These are phyloP conservation scores for Phytophthora boehmeriae DNA, from an alignment of 352 stramenopile species.

Conservation along the genomic window DNA sequence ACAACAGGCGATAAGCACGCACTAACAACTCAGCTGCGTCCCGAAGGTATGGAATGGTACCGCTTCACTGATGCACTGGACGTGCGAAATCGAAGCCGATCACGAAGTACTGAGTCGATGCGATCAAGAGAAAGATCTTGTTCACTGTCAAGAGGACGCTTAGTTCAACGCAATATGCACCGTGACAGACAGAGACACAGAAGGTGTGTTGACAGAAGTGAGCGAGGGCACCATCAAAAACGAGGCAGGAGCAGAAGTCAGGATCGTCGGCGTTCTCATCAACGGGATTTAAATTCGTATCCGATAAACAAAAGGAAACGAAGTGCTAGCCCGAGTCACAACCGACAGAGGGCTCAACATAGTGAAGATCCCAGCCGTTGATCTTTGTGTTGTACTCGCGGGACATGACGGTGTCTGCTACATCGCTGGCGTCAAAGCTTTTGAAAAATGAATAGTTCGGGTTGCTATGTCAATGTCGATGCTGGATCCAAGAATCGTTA, in stretches of 20 bases:
- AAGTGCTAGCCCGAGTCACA: constrained; percentile 3
- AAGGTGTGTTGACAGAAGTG: constrained; percentile 2
- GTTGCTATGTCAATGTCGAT: too few species aligned
- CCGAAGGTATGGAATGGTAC: constrained; percentile 16
- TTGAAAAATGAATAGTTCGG: background rate
- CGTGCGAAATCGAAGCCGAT: constrained; percentile 41
- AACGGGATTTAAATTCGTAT: background rate
- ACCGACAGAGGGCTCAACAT: constrained; percentile 3
- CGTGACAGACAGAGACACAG: background rate
- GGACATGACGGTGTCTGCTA: too few species aligned
- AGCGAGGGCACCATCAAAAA: background rate
- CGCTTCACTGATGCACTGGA: constrained; percentile 42
- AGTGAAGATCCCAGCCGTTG: constrained; percentile 5
- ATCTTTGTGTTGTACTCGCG: background rate
- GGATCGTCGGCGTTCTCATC: constrained; percentile 4
- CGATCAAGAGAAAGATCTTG: constrained; percentile 2
- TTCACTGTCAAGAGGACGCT: constrained; percentile 21
- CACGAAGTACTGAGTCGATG: constrained; percentile 1
- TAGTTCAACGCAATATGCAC: background rate
- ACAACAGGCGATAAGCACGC: background rate
- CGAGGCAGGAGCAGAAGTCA: constrained; percentile 25
- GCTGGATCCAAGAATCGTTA: constrained; percentile 23
- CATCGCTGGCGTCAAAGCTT: too few species aligned
- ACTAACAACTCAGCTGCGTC: background rate
- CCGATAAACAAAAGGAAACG: constrained; percentile 1